Evolutionary conservation across 192 early-diverging fungal genomes (phyloP), one percentile per base, ranked within the genome.

Genomic region (Coemansia sp.): DNA sequence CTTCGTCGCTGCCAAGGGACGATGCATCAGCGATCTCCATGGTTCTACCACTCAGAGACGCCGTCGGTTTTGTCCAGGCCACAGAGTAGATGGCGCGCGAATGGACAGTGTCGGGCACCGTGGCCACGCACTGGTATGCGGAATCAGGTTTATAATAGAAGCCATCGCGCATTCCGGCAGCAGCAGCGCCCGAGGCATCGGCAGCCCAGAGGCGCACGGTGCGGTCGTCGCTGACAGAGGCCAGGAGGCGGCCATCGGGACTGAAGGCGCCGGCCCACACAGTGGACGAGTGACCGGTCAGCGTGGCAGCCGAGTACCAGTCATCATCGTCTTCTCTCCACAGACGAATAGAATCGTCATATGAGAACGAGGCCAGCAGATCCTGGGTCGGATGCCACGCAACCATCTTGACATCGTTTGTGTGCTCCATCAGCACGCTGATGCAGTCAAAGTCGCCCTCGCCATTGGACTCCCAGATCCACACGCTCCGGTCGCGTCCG

Each of bases 251-350:
- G n/a, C 89, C 89, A 7, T 82, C 63, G 7, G 77, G 81, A 69
- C 94, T 87, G 61, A 98, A 99, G 63, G 97, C 96, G 3, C 95
- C 87, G 0, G 84, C 86, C 97, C 97, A 99, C 4, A 99, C 95
- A 0, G 97, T 98, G 19, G 93, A 94, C 17, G 83, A 83, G 67
- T 97, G 95, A 8, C 93, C 95, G 13, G 87, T 79, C 32, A 99
- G 80, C 13, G 92, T 93, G 51, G 92, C 91, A 19, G 90, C 87
- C 66, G 92, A 94, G 70, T 90, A 91, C 97, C 97, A 99, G 79
- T 99, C 97, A 66, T 98, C 97, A 63, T 93, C 91, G 64, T 98
- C 92, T 38, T 99, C 96, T 54, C 84, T 86, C 94, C 95, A 99
- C 39, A 99, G 85, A 65, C 92, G 90, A 61, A 99, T 90, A 5